Base-by-base conservation (phyloP, 768 basidiomycete genomes). In the Phanerochaete sordida region DNA sequence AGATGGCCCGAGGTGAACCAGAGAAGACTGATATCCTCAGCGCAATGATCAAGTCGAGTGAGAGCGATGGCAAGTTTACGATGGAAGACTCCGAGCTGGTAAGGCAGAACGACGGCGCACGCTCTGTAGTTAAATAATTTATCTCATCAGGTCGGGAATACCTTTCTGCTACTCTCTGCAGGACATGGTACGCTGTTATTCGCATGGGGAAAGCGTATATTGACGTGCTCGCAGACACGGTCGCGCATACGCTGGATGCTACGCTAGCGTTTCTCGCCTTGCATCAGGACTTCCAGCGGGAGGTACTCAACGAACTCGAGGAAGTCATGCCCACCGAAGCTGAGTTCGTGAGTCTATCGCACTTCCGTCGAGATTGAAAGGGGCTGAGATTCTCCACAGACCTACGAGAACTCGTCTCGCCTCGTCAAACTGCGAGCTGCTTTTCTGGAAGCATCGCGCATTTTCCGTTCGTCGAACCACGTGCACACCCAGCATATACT, bases 281-380 rank as follows among this genome's bases (percentile, higher is more conserved):
- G 6, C 47, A 58, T 37, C 57, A 48, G 33, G 57, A 58, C 13
- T n/a, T 45, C 28, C 57, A 58, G 26, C 46, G 49, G 21, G 57
- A 58, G 30, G 45, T 48, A 16, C 49, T 33, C 47, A 46, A 37
- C 4, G 45, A 58, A 37, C 27, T 58, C 31, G 35, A 49, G 47
- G 47, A 58, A 50, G 57, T 50, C 27, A 30, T 47, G 47, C 57
- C 57, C 16, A 39, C 39, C 24, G 45, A 47, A 23, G 47, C 47
- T 23, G 47, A 48, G 13, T 23, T 48, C 19, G 27, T 48, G 15
- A 48, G 24, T 26, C 4, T 43, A 9, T 6, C 39, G 21, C 13
- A 26, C 6, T 48, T 28, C 3, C n/a, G n/a, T 48, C 19, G 39
- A 13, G 33, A 13, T 19, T 9, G 8, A 35, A 35, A 48, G 47